These are phyloP conservation scores for Mollisiaceae sp. DNA, from an alignment of 2,329 filamentous ascomycete genomes.

Conservation along the genomic window DNA sequence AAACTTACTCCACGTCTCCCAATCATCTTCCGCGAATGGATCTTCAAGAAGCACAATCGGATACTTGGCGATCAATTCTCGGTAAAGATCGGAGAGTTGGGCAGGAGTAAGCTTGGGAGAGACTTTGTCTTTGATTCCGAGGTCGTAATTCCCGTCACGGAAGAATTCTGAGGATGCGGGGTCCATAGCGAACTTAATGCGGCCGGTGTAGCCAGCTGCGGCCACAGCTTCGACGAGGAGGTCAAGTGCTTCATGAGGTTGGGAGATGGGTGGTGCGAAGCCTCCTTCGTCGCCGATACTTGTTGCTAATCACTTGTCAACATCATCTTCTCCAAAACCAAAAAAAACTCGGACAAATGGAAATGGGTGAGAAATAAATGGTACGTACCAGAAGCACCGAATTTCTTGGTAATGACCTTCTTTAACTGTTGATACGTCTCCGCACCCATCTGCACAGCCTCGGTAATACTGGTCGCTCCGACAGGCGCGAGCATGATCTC, in stretches of 20 bases:
- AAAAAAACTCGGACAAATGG: neutral
- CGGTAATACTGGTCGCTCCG: constrained; percentile 35
- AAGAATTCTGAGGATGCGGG: constrained; percentile 49
- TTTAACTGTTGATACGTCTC: constrained; percentile 45
- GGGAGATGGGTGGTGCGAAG: constrained; percentile 45
- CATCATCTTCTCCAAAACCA: neutral
- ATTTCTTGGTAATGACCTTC: constrained; percentile 41
- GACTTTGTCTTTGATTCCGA: constrained; percentile 46
- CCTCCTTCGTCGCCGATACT: constrained; percentile 46
- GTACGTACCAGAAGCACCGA: constrained; percentile 37
- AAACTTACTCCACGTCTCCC: constrained; percentile 45
- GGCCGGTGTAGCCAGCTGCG: constrained; percentile 40
- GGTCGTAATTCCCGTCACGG: constrained; percentile 43
- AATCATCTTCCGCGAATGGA: constrained; percentile 49
- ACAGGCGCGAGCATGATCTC: constrained; percentile 41
- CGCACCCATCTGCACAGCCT: constrained; percentile 42
- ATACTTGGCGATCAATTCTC: constrained; percentile 43
- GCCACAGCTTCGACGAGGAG: constrained; percentile 41
- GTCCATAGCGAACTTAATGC: constrained; percentile 48
- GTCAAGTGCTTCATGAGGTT: constrained; percentile 44
- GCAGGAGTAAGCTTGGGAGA: constrained; percentile 30
- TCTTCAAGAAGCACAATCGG: constrained; percentile 49
- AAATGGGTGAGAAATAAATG: neutral
- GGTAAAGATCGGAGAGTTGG: constrained; percentile 43
- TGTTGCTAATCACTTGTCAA: constrained; percentile 33